Percentiles rank a stretch among this genome's conserved stretches.
phyloP scores from a whole-genome alignment of 228 moss, liverwort and hornwort species.

The Sphagnum fallax region DNA sequence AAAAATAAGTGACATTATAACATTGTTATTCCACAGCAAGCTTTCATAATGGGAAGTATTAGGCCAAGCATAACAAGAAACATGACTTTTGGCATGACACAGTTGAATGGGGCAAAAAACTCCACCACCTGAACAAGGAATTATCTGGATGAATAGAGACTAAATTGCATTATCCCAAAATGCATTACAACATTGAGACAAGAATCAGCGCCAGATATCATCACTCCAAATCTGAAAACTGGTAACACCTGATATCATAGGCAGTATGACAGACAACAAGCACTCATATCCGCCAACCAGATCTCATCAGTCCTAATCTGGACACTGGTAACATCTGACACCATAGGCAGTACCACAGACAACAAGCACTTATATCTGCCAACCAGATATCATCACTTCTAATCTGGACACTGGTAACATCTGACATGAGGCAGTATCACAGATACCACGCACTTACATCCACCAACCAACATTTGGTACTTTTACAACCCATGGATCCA shows the following conservation, averaged over 20 bases:
- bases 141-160: background rate
- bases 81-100: too few species aligned
- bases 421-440: conserved; percentile 13
- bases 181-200: conserved; percentile 13
- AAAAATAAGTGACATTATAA: too few species aligned
- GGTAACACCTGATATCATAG: conserved; percentile 13
- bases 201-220: conserved; percentile 12
- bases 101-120: too few species aligned
- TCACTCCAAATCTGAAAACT: conserved; percentile 10
- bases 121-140: too few species aligned
- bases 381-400: conserved; percentile 9
- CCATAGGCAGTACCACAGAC: conserved; percentile 9
- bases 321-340: conserved; percentile 15
- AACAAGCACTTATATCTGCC: conserved; percentile 4
- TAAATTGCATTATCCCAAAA: conserved; percentile 13
- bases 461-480: conserved; percentile 20
- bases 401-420: conserved; percentile 17
- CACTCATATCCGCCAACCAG: conserved; percentile 2
- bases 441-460: conserved; percentile 9
- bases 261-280: conserved; percentile 10
- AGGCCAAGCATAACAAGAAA: too few species aligned
- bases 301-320: conserved; percentile 11
- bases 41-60: too few species aligned
- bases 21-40: too few species aligned
- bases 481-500: conserved; percentile 30